Evolutionary conservation across 495 filamentous ascomycete genomes (phyloP), one percentile per base, ranked within the genome.

Genomic region (Penicillium cinerascens): DNA sequence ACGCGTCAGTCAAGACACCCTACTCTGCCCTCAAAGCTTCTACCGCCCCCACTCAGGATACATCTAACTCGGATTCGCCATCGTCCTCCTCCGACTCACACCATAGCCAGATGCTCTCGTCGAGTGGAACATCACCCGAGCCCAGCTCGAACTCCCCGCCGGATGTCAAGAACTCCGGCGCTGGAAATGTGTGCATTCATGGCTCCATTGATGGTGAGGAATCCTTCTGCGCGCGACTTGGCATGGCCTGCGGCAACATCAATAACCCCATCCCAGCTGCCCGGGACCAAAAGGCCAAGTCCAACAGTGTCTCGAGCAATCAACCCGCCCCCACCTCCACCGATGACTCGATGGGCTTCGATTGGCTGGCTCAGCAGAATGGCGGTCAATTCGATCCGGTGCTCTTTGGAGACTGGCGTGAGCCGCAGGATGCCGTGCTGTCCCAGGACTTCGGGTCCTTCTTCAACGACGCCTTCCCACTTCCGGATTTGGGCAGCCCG

Each of bases 371-470:
- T 9, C 83, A 88, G 60, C 88, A 96, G 65, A 93, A 91, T 64
- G 84, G 86, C 38, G 89, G 89, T 46, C 84, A 89, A 56, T 97
- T 97, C 58, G 89, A 97, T 56, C 93, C 93, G 1, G 81, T 90
- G 27, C 79, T 97, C 2, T 99, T 97, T 68, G 87, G 87, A 45
- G 91, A 92, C 57, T 97, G 96, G 71, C 85, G 93, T 36, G 95
- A 99, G 60, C 86, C 88, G 6, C 89, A 96, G 58, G 88, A 89
- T 51, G 87, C 84, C 47, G 75, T 87, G 8, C 64, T 79, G 6
- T 82, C 81, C 33, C 85, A 83, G 54, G 88, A 91, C 62, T 81
- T 82, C 53, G 80, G 79, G 20, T 85, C 82, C 49, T 95, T 93
- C 75, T 93, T 95, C 70, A 87, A 91, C 61, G 92, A 96, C 44